Evolutionary conservation across 1,139 yeast species (phyloP).

Genomic region (Blastobotrys apis): DNA sequence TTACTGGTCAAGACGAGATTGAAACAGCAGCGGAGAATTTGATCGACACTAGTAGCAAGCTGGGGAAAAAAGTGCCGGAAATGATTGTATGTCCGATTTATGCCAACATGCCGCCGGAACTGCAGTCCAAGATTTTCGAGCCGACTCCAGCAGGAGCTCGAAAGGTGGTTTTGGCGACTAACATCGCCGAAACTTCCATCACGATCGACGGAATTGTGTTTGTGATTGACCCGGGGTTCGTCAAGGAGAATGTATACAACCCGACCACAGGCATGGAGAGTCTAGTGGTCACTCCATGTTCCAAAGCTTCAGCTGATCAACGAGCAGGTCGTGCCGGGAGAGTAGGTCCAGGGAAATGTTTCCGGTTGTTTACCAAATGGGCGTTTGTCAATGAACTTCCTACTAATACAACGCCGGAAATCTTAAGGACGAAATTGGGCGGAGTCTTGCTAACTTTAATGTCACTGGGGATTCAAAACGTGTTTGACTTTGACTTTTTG

Average conservation of each 20-base stretch:
- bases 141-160: conserved; percentile 77
- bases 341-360: conserved; percentile 95
- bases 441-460: conserved; percentile 69
- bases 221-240: conserved; percentile 96
- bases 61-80: conserved; percentile 61
- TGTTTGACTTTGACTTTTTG: conserved; percentile 79
- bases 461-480: conserved; percentile 77
- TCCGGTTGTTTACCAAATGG: conserved; percentile 81
- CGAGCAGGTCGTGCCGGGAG: conserved; percentile 98
- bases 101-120: conserved; percentile 82
- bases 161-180: conserved; percentile 90
- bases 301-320: conserved; percentile 93
- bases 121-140: conserved; percentile 77
- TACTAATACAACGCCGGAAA: conserved; percentile 81
- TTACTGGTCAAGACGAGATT: conserved; percentile 94
- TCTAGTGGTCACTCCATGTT: conserved; percentile 77
- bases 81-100: conserved; percentile 82
- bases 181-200: conserved; percentile 95
- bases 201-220: conserved; percentile 97
- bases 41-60: conserved; percentile 56
- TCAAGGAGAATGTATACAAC: conserved; percentile 92
- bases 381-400: conserved; percentile 76
- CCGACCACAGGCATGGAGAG: conserved; percentile 89
- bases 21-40: conserved; percentile 74
- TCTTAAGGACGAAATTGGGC: conserved; percentile 72